These are phyloP conservation scores for Atkinsonella hypoxylon DNA, from an alignment of 2,329 filamentous ascomycete species.

Conservation along the genomic window DNA sequence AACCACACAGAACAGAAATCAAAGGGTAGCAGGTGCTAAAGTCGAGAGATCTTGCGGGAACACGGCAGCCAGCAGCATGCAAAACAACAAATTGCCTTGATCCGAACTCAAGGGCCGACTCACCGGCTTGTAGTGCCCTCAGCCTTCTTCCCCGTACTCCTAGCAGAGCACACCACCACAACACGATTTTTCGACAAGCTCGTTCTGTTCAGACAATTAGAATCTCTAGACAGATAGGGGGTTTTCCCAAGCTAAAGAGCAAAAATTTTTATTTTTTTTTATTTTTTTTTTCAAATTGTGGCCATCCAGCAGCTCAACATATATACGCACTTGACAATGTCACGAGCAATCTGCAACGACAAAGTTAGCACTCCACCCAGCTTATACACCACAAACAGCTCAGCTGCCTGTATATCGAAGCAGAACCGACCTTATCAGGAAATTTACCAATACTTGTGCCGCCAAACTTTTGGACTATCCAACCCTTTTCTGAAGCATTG, in stretches of 20 bases:
- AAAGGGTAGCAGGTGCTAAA: background rate
- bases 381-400: background rate
- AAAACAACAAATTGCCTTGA: background rate
- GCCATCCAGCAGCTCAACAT: background rate
- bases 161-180: slow-evolving; percentile 88
- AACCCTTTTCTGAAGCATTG: slow-evolving; percentile 37
- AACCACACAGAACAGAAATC: background rate
- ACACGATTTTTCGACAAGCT: slow-evolving; percentile 58
- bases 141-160: slow-evolving; percentile 86
- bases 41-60: no score
- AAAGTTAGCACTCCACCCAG: slow-evolving; percentile 2
- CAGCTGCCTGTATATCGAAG: background rate
- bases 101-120: slow-evolving; percentile 26
- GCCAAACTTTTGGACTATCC: slow-evolving; percentile 92
- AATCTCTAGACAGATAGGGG: background rate
- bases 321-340: slow-evolving; percentile 29
- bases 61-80: background rate
- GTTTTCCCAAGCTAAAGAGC: background rate
- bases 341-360: slow-evolving; percentile 25
- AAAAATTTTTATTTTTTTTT: no score
- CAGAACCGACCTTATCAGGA: slow-evolving; percentile 47
- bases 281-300: no score
- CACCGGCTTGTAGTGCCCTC: slow-evolving; percentile 93
- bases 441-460: slow-evolving; percentile 96
- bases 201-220: slow-evolving; percentile 15